A percentile compares a stretch with the other conserved stretches of the same genome.
These are phyloP conservation scores for Xylaria scruposa DNA, from an alignment of 495 filamentous ascomycete species.

Conservation along the genomic window DNA sequence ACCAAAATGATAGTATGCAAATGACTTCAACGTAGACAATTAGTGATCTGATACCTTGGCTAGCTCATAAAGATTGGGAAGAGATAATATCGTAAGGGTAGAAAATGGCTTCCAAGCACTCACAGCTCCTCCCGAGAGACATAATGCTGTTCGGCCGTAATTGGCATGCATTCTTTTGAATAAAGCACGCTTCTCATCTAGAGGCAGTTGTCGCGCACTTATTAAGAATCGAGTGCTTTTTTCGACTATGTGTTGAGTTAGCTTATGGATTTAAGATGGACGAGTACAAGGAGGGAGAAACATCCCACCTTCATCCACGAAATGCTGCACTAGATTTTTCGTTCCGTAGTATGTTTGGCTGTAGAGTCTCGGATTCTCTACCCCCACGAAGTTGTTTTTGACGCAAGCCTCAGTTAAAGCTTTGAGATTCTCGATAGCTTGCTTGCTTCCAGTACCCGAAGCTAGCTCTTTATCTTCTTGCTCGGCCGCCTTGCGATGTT, in stretches of 20 bases:
- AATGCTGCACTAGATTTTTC: conserved; percentile 88
- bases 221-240: conserved; percentile 70
- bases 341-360: conserved; percentile 97
- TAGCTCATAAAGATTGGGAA: background rate
- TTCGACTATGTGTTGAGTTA: conserved; percentile 52
- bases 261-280: background rate
- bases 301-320: conserved; percentile 74
- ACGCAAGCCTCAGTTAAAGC: conserved; percentile 84
- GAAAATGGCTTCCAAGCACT: background rate
- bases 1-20: conserved; percentile 97
- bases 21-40: conserved; percentile 42
- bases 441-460: conserved; percentile 41
- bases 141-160: conserved; percentile 90
- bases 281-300: conserved; percentile 25
- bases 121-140: conserved; percentile 90
- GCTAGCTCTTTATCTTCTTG: conserved; percentile 48
- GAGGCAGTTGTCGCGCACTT: conserved; percentile 66
- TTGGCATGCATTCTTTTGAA: conserved; percentile 91
- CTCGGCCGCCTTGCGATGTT: conserved; percentile 63
- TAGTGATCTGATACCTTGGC: background rate
- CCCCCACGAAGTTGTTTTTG: conserved; percentile 94
- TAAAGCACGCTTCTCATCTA: conserved; percentile 77
- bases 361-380: conserved; percentile 94
- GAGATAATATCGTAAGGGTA: background rate
- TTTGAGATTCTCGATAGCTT: conserved; percentile 73